Conservation (phyloP, 2,329 filamentous ascomycete species). For the Whalleya microplaca region DNA sequence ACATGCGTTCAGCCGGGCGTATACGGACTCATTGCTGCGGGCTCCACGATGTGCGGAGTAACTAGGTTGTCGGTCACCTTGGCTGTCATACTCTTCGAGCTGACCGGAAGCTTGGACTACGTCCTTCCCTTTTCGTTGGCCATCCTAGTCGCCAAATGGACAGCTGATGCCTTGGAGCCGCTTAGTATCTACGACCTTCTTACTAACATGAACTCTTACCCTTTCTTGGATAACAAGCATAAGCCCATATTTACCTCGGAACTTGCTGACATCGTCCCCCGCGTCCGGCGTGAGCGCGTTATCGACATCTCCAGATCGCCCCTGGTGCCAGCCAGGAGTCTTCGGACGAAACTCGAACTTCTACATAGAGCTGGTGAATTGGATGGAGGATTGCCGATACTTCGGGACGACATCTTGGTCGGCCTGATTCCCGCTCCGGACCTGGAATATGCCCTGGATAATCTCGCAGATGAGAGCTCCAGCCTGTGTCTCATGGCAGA, state of each 20-base stretch:
- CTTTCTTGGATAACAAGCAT: slow-evolving; percentile 95
- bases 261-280: slow-evolving; percentile 82
- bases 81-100: slow-evolving; percentile 92
- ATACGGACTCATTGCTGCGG: slow-evolving; percentile 91
- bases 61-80: slow-evolving; percentile 91
- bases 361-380: slow-evolving; percentile 86
- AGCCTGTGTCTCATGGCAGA: slow-evolving; percentile 82
- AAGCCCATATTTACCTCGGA: slow-evolving; percentile 90
- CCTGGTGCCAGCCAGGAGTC: slow-evolving; percentile 73
- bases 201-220: slow-evolving; percentile 96
- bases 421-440: slow-evolving; percentile 93
- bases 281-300: slow-evolving; percentile 72
- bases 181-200: slow-evolving; percentile 94
- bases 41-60: slow-evolving; percentile 97
- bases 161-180: slow-evolving; percentile 91
- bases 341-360: slow-evolving; percentile 80
- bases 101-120: slow-evolving; percentile 93
- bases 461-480: slow-evolving; percentile 73
- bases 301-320: slow-evolving; percentile 89
- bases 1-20: slow-evolving; percentile 95
- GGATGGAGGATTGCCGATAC: slow-evolving; percentile 87
- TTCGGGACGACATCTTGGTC: slow-evolving; percentile 78
- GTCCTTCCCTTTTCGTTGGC: slow-evolving; percentile 92
- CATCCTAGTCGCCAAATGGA: slow-evolving; percentile 97
- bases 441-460: slow-evolving; percentile 89